These are phyloP conservation scores for Juncus inflexus DNA, from an alignment of 176 grass and related monocot genomes.

Conservation along the genomic window DNA sequence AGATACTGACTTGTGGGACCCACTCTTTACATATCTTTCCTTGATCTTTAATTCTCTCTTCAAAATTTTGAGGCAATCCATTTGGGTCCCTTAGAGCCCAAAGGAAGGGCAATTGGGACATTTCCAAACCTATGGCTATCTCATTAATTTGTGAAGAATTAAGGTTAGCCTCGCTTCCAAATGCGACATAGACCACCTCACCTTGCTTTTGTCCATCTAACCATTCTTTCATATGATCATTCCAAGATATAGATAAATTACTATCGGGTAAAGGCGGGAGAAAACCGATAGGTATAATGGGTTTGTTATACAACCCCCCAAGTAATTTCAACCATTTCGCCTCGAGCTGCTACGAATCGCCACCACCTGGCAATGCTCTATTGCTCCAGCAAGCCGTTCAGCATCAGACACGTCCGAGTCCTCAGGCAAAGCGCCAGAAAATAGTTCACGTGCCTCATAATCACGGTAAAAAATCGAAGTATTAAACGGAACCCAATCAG, in stretches of 20 bases:
- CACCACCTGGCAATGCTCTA: slow-evolving; percentile 41
- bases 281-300: slow-evolving; percentile 31
- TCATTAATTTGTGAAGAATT: neutral
- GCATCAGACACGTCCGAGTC: slow-evolving; percentile 34
- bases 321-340: slow-evolving; percentile 38
- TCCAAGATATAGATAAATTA: neutral
- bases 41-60: neutral
- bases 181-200: neutral
- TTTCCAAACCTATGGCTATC: slow-evolving; percentile 1
- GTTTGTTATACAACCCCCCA: slow-evolving; percentile 31
- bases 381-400: slow-evolving; percentile 32
- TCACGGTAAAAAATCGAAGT: slow-evolving; percentile 24
- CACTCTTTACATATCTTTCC: slow-evolving; percentile 27
- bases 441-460: neutral
- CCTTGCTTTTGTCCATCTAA: neutral
- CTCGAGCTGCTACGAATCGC: slow-evolving; percentile 44
- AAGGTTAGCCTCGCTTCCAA: neutral
- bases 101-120: neutral
- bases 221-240: neutral
- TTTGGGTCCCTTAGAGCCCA: neutral
- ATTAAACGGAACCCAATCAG: slow-evolving; percentile 36
- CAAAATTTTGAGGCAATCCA: slow-evolving; percentile 22
- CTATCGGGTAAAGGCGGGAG: neutral
- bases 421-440: neutral
- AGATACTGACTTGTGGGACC: slow-evolving; percentile 17